Base-by-base conservation (phyloP, 108 stramenopile species). In the Stephanodiscus minutulus region DNA sequence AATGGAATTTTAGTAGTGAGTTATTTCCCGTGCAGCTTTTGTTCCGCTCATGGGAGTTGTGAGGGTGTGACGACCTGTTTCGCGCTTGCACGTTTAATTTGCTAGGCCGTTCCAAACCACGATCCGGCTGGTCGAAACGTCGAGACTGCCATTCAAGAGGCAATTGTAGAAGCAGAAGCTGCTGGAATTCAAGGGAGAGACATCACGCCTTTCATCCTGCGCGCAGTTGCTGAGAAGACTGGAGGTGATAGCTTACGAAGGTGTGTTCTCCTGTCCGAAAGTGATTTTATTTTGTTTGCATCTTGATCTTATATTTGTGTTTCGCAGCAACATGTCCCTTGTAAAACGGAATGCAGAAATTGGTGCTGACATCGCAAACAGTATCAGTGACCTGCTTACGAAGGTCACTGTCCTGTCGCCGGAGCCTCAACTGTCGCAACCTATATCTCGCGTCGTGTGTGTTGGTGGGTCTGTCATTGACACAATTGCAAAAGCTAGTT, bases 131-230 rank as follows among this genome's bases (percentile, higher is more conserved):
- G 89, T 59, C 87, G 44, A n/a, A 83, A 44, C 61, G 89, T 97
- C 20, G 95, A 98, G 63, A 62, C 54, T 3, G 96, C 96, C 28
- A 94, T 98, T 60, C 86, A 88, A 68, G 66, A 75, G 35, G 97
- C 96, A 0, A 67, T 99, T 22, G 33, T 47, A 25, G 91, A 86
- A 43, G 95, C 96, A 8, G 66, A 80, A 7, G 73, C 65, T 9
- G 57, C 61, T n/a, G 82, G 81, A 3, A 74, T 97, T 29, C 59
- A 76, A 31, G 99, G 99, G 1, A 87, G 79, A 77, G 96, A 81
- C 66, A 83, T 97, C 24, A 99, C 98, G 35, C 99, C 99, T 7
- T 99, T 95, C 70, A 82, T 99, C 39, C 79, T 99, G 41, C 77
- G 85, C 48, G 57, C 70, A n/a, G 94, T 93, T 6, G 88, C 90